Evolutionary conservation across 176 grass and related monocot genomes (phyloP).

Genomic region (Oryza glaberrima): DNA sequence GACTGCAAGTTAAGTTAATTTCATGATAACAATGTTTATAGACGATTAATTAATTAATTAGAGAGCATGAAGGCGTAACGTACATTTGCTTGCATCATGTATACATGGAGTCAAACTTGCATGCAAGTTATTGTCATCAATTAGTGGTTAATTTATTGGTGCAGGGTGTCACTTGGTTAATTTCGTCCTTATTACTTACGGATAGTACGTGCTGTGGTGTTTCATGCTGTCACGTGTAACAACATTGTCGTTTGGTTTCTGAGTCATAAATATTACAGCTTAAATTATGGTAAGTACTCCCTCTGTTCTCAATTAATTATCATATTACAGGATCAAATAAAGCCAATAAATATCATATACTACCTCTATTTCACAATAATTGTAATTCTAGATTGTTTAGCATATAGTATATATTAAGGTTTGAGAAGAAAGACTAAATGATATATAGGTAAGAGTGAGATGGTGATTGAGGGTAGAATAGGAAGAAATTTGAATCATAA

Average conservation of each 20-base stretch:
- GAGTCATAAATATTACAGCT: background rate
- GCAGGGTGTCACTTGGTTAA: background rate
- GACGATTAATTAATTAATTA: background rate
- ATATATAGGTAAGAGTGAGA: too few species aligned
- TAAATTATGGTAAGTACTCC: background rate
- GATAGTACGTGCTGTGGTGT: background rate
- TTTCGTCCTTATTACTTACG: background rate
- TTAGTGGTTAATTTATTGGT: background rate
- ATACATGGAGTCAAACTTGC: background rate
- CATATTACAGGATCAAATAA: too few species aligned
- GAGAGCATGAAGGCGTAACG: background rate
- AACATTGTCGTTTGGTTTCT: background rate
- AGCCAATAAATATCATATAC: too few species aligned
- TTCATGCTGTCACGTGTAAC: background rate
- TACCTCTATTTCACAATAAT: too few species aligned
- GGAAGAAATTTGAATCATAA: too few species aligned
- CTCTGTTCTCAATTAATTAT: too few species aligned
- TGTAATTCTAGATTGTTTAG: too few species aligned
- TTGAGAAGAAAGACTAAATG: too few species aligned
- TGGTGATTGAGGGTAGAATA: too few species aligned
- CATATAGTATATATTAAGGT: too few species aligned
- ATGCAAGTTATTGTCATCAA: background rate
- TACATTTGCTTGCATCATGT: background rate
- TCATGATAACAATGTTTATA: background rate
- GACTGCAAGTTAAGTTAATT: constrained; percentile 18